Evolutionary conservation across 2,329 filamentous ascomycete species (phyloP).

Genomic region (Aspergillus neotritici): DNA sequence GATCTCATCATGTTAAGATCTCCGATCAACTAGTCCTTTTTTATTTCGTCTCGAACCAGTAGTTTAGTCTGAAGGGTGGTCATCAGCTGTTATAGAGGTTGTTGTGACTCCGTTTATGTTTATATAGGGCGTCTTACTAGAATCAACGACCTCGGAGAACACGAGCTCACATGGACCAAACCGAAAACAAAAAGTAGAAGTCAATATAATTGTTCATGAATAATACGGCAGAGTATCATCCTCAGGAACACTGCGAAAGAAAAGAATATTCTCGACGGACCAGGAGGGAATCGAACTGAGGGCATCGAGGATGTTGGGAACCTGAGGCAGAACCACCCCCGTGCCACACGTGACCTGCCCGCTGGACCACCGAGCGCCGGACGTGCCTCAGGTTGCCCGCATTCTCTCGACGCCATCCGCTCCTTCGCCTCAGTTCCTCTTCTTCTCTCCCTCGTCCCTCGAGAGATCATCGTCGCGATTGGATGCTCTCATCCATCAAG

Average conservation of each 20-base stretch:
- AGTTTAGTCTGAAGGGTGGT: background rate
- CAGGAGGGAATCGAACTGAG: slow-evolving; percentile 13
- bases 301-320: background rate
- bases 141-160: too few species aligned
- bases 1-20: too few species aligned
- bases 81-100: too few species aligned
- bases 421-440: background rate
- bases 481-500: background rate
- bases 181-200: too few species aligned
- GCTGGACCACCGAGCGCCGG: slow-evolving; percentile 10
- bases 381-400: too few species aligned
- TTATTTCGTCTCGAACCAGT: too few species aligned
- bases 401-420: slow-evolving; percentile 1
- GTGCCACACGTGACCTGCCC: slow-evolving; percentile 13
- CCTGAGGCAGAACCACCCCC: background rate
- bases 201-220: too few species aligned
- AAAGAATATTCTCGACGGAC: background rate
- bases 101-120: too few species aligned
- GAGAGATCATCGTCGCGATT: background rate
- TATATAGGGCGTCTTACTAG: too few species aligned
- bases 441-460: background rate
- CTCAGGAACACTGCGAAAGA: too few species aligned
- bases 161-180: too few species aligned
- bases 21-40: too few species aligned
- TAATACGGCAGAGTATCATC: background rate